Evolutionary conservation across 1,284 basidiomycete species (phyloP), one percentile per base, ranked within the genome.

Genomic region (Ustanciosporium gigantosporum): DNA sequence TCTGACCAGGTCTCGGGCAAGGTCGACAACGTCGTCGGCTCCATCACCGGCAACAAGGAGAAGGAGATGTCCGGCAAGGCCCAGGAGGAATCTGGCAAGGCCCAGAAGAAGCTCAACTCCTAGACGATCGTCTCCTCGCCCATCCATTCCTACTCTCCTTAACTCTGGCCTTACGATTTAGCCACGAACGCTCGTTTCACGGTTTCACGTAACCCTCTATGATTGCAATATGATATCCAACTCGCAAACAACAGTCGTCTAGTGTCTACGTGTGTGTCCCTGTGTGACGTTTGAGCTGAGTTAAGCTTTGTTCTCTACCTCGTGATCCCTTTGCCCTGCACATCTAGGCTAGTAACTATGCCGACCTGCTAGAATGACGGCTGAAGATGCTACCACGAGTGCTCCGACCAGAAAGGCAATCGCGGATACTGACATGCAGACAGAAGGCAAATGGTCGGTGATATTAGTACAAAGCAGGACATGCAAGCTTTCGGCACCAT

Each of bases 1-100:
- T 56, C 55, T 39, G 65, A 72, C 60, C 67, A 67, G 59, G 56
- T 73, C 22, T 56, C 53, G n/a, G 70, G 70, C 42, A 69, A 73
- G 68, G 23, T 62, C 34, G 66, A 70, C 57, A 57, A 57, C 41
- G 48, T 73, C 19, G 41, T 68, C 37, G 67, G 67, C 22, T 45
- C 61, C 41, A 42, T 73, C 51, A 73, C 70, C 16, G 70, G 70
- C 38, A 46, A 70, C 66, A 62, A 64, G 50, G 34, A 56, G 39
- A 49, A 73, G 57, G 57, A 73, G 49, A 41, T 53, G 39, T 24
- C 44, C 17, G 70, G 70, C 43, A 66, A 66, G 51, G 58, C 56
- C 16, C 65, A 52, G 41, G 41, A 73, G 50, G 55, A 66, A 49
- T 37, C 55, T 11, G 70, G 70, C 46, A 56, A 58, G 43, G 49